Conservation (phyloP, 495 filamentous ascomycete species). For the Parmelia sp. region DNA sequence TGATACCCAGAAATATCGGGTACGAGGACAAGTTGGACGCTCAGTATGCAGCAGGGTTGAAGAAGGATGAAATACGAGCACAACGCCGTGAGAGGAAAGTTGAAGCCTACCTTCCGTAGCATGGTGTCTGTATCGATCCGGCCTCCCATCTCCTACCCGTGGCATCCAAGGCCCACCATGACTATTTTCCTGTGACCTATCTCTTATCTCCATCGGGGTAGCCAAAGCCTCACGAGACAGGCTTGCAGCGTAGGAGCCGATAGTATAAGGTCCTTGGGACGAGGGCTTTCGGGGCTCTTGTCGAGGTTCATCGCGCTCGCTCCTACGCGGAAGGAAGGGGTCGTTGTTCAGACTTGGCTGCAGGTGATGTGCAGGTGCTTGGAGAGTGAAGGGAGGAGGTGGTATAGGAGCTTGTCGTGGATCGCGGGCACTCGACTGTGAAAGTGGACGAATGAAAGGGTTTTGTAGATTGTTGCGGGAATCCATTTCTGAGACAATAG, state of each 20-base stretch:
- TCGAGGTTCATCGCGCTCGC: constrained; percentile 10
- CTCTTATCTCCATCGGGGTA: constrained; percentile 6
- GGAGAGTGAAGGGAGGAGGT: constrained; percentile 22
- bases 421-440: constrained; percentile 18
- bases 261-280: not conserved
- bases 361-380: constrained; percentile 7
- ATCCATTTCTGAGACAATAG: constrained; percentile 16
- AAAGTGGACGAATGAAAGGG: constrained; percentile 18
- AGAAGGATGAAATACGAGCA: not conserved
- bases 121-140: constrained; percentile 14
- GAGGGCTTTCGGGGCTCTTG: constrained; percentile 6
- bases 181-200: constrained; percentile 8
- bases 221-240: not conserved
- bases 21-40: not conserved
- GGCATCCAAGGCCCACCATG: constrained; percentile 4
- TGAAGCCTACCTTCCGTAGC: constrained; percentile 11
- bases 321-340: constrained; percentile 17
- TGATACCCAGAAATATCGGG: not conserved
- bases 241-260: not conserved
- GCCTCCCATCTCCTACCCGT: constrained; percentile 9
- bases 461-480: constrained; percentile 13
- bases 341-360: constrained; percentile 14
- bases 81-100: not conserved
- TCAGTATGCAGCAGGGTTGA: not conserved
- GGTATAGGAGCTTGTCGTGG: constrained; percentile 22